Percentiles rank a stretch among this genome's conserved stretches.
phyloP scores from a whole-genome alignment of 495 filamentous ascomycete species.

The Rostrohypoxylon terebratum region DNA sequence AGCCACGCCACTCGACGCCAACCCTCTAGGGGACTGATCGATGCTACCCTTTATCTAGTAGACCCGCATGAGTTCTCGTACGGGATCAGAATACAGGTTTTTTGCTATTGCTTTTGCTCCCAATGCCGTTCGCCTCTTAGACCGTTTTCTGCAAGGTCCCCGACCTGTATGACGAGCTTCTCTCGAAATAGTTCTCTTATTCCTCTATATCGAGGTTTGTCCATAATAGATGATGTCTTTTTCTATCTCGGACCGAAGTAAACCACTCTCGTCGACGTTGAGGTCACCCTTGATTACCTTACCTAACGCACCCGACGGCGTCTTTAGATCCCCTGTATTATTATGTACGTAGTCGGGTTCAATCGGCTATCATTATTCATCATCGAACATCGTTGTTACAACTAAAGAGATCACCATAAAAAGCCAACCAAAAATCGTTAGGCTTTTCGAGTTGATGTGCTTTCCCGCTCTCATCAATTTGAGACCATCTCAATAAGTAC shows the following conservation, averaged over 20 bases:
- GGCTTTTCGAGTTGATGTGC: constrained; percentile 36
- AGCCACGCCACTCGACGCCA: constrained; percentile 29
- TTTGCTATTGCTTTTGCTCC: constrained; percentile 14
- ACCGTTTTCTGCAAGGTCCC: constrained; percentile 47
- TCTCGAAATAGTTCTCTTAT: neutral
- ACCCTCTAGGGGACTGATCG: constrained; percentile 26
- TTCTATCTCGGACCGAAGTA: constrained; percentile 19
- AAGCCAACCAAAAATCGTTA: constrained; percentile 22
- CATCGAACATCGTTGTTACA: constrained; percentile 6
- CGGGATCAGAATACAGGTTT: constrained; percentile 38
- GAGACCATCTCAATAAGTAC: constrained; percentile 33
- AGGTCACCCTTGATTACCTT: constrained; percentile 1
- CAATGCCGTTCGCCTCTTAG: constrained; percentile 37
- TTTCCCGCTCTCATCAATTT: constrained; percentile 46
- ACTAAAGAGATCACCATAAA: constrained; percentile 19
- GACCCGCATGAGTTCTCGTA: constrained; percentile 38
- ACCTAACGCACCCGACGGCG: neutral
- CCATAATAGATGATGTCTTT: constrained; percentile 3
- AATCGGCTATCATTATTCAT: constrained; percentile 5
- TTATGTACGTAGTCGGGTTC: neutral
- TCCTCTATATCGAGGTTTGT: neutral
- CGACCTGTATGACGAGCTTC: constrained; percentile 31
- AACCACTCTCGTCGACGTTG: neutral
- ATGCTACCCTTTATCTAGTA: constrained; percentile 44
- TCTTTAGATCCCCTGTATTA: constrained; percentile 17